Evolutionary conservation across 2,329 filamentous ascomycete species (phyloP).

Genomic region (Colletotrichum sp.): DNA sequence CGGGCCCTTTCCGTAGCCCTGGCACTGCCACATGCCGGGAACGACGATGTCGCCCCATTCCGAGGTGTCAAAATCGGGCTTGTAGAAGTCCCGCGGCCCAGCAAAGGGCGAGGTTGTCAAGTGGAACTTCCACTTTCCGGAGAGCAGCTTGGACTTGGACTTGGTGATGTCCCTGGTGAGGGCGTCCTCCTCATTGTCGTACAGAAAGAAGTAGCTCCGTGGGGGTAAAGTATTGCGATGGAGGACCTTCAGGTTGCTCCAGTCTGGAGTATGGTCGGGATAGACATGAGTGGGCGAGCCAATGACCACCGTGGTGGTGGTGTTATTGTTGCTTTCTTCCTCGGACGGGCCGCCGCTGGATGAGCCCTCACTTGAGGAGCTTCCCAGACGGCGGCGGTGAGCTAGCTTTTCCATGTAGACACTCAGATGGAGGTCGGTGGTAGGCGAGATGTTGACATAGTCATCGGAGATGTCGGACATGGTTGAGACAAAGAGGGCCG

Average conservation of each 20-base stretch:
- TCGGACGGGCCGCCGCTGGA: not conserved
- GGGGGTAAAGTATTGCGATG: conserved; percentile 62
- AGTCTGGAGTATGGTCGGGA: conserved; percentile 52
- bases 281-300: conserved; percentile 22
- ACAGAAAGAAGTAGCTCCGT: conserved; percentile 60
- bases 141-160: conserved; percentile 49
- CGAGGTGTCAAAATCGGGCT: conserved; percentile 37
- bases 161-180: conserved; percentile 43
- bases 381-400: not conserved
- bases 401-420: conserved; percentile 13
- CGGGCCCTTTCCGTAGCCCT: conserved; percentile 67
- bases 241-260: conserved; percentile 63
- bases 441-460: conserved; percentile 15
- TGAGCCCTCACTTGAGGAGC: conserved; percentile 11
- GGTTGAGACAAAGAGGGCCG: not conserved
- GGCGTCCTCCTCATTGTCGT: conserved; percentile 51
- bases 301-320: not conserved
- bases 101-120: conserved; percentile 50
- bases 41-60: conserved; percentile 61
- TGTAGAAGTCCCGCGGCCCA: conserved; percentile 47
- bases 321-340: not conserved
- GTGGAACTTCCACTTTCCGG: conserved; percentile 61
- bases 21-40: conserved; percentile 74
- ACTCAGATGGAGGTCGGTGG: conserved; percentile 14
- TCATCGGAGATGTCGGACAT: conserved; percentile 22